A percentile compares a stretch with the other conserved stretches of the same genome.
phyloP scores from a whole-genome alignment of 306 rosid species.

The Canavalia ensiformis region DNA sequence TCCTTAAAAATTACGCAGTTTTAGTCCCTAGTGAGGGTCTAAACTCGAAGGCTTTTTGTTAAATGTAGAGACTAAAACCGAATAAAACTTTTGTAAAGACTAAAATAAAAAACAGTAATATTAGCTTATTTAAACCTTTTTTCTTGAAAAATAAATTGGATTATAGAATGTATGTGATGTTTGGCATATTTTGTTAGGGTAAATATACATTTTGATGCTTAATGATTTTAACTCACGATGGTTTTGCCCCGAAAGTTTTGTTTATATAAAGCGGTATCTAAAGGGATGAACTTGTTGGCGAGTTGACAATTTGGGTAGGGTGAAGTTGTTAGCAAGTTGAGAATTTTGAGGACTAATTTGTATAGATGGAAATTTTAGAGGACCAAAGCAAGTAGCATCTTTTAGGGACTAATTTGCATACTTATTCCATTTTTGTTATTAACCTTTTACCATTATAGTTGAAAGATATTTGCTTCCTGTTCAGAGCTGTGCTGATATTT shows the following conservation, averaged over 20 bases:
- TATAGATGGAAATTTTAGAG: background rate
- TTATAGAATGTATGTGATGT: background rate
- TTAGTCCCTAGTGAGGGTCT: too few species aligned
- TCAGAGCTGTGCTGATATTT: slow-evolving; percentile 64
- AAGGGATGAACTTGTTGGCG: background rate
- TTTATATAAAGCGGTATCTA: background rate
- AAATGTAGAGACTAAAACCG: too few species aligned
- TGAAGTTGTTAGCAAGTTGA: slow-evolving; percentile 19
- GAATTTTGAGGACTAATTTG: slow-evolving; percentile 35
- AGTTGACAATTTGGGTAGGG: background rate
- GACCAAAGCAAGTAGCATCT: slow-evolving; percentile 7
- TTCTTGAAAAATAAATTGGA: background rate
- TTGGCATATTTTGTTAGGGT: slow-evolving; percentile 9
- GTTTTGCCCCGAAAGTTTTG: slow-evolving; percentile 10
- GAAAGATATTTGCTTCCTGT: slow-evolving; percentile 17
- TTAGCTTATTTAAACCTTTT: too few species aligned
- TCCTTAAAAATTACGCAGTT: too few species aligned
- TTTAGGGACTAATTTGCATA: background rate
- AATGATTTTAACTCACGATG: background rate
- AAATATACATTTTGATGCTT: background rate
- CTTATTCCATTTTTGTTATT: slow-evolving; percentile 21
- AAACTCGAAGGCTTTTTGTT: too few species aligned
- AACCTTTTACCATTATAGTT: slow-evolving; percentile 21
- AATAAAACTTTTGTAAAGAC: too few species aligned
- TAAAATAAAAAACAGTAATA: too few species aligned